Conservation (phyloP, 169 alveolate genomes). For the Nephromyces sp. region DNA sequence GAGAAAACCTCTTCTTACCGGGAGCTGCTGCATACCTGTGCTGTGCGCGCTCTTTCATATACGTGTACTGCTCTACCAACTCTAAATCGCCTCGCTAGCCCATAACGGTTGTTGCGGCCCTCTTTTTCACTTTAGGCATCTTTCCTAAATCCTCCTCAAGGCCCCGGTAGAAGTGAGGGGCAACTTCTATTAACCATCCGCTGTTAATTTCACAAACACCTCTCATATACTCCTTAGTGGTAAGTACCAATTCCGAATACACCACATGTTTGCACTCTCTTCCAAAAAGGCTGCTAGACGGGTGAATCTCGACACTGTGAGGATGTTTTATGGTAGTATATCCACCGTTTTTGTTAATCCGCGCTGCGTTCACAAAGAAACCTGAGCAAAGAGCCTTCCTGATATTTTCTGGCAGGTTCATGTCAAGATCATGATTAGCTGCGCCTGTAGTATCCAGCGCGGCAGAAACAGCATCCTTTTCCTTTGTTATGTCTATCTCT, state of each 20-base stretch:
- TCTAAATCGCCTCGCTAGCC: no score
- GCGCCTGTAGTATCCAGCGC: conserved; percentile 82
- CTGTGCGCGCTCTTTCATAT: no score
- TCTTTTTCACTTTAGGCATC: conserved; percentile 19
- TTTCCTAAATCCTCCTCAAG: conserved; percentile 23
- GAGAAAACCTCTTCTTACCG: no score
- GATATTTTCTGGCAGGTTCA: no score
- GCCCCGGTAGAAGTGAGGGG: conserved; percentile 88
- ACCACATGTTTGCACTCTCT: conserved; percentile 98
- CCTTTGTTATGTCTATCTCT: conserved; percentile 34
- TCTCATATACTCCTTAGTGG: conserved; percentile 96
- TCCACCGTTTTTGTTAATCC: conserved; percentile 95
- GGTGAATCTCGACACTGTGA: conserved; percentile 95
- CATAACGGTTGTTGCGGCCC: no score
- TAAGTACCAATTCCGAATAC: conserved; percentile 96
- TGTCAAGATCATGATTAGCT: no score
- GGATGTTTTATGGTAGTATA: conserved; percentile 93
- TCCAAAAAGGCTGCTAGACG: conserved; percentile 97
- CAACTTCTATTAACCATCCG: conserved; percentile 89
- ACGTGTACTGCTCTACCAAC: no score
- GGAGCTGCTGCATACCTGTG: not conserved
- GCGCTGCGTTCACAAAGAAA: conserved; percentile 98
- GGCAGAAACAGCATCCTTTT: conserved; percentile 53
- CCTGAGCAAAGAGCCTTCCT: conserved; percentile 92
- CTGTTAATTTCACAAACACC: conserved; percentile 76